Base-by-base conservation (phyloP, 176 grass and related monocot genomes). In the Rhipidocladum racemiflorum region DNA sequence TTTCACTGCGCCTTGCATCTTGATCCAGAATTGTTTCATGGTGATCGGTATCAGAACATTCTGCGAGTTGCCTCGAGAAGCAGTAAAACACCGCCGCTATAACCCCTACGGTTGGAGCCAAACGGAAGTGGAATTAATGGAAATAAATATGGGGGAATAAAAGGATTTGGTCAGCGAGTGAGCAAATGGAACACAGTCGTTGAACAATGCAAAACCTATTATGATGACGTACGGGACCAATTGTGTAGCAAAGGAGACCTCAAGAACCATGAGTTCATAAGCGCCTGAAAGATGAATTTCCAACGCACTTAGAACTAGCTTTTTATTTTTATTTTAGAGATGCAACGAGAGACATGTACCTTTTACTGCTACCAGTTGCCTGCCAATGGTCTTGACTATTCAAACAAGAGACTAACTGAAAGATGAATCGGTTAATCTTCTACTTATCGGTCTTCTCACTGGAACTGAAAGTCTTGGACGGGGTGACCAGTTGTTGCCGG, bases 41-140 rank as follows among this genome's bases (percentile, higher is more conserved):
- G 20, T 77, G 51, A 14, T 77, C 50, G 24, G 46, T 16, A 32
- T 57, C 51, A 61, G 9, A 44, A 61, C 8, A 14, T 6, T 36
- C 74, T 68, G 48, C 2, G 7, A 62, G 42, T 51, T 71, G 64
- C 75, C 72, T 79, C 43, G 79, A 43, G 30, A 42, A 39, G 42
- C 43, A 85, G 32, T 85, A 72, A 25, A 79, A 13, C 2, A 79
- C 4, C 2, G 32, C 43, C 7, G 72, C 18, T 63, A 85, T 3
- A 40, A 72, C 23, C 67, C 12, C 75, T 85, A 13, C 6, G 25
- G 6, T 20, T 27, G 16, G 10, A 77, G 46, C 27, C 38, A 0
- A 30, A 35, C 35, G 17, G 54, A 4, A n/a, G 1, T 23, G 29
- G 6, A 71, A n/a, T n/a, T n/a, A n/a, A 46, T 61, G 9, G 55